Base-by-base conservation (phyloP, 495 filamentous ascomycete species). In the Lasiosphaeris hirsuta region DNA sequence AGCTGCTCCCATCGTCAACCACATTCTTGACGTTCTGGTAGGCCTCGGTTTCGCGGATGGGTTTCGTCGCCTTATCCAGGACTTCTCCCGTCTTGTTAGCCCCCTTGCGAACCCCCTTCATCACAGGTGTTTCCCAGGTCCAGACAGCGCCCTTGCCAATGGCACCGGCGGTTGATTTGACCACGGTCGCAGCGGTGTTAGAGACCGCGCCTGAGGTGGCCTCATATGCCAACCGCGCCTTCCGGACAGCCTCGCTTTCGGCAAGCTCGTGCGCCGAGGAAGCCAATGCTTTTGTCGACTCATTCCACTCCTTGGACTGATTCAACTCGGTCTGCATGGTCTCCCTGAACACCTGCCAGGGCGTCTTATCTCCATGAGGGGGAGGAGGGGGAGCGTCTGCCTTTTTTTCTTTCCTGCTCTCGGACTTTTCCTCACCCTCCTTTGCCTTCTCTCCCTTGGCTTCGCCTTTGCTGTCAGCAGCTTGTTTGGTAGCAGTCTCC, bases 251-350 rank as follows among this genome's bases (percentile, higher is more conserved):
- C 69, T 96, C 91, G 65, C 88, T 97, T 70, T 97, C 94, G n/a
- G 84, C 87, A 67, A 98, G 91, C 58, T 96, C 82, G 62, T 96
- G 86, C 19, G 90, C 92, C 0, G 86, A 89, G 38, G 88, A 87
- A 10, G 90, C 90, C 10, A 98, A 81, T 51, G 92, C 90, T 70
- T 97, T 97, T 14, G 92, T 98, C 42, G 90, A 96, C 63, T 98
- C 94, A 65, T 97, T 94, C 94, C 95, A 98, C 72, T 98, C 94
- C 69, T 97, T 96, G 14, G 94, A 97, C 30, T 92, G 89, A 68
- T 96, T 92, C 74, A 98, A 94, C 69, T 97, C 94, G 49, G 80
- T 78, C 65, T 90, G 84, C 70, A 98, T 83, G 52, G 94, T 98
- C 63, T 98, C 94, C 58, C 90, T 89, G 78, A 98, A 98, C 39